Evolutionary conservation across 2,329 filamentous ascomycete species (phyloP).

Genomic region (Zymoseptoria ardabiliae): DNA sequence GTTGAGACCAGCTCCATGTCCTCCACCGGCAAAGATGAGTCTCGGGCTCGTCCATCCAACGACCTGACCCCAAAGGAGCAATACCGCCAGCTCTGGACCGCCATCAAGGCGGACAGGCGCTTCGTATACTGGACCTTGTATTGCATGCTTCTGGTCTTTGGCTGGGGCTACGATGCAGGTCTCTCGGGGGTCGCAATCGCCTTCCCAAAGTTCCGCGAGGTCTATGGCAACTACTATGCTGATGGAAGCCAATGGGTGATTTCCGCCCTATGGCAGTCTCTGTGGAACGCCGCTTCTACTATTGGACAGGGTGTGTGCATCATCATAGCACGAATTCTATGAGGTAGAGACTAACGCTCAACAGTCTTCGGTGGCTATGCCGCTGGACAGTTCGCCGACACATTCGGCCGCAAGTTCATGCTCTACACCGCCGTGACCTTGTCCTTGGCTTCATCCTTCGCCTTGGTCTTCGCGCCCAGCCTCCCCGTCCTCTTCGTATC

Average conservation of each 20-base stretch:
- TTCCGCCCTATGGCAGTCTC: constrained; percentile 33
- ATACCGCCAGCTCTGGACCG: constrained; percentile 20
- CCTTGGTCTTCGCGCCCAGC: constrained; percentile 23
- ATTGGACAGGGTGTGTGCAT: constrained; percentile 22
- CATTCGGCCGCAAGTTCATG: constrained; percentile 17
- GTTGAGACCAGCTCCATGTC: constrained; percentile 11
- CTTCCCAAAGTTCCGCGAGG: constrained; percentile 31
- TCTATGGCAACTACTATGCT: constrained; percentile 30
- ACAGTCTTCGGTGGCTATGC: constrained; percentile 18
- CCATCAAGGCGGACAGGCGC: constrained; percentile 21
- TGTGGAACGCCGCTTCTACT: constrained; percentile 34
- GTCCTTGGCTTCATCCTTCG: constrained; percentile 19
- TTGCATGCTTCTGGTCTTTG: constrained; percentile 28
- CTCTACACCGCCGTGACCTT: constrained; percentile 18
- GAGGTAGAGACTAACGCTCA: no score
- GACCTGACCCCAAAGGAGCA: constrained; percentile 18
- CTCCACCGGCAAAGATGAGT: constrained; percentile 2
- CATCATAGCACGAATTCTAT: no score
- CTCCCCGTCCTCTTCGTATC: constrained; percentile 26
- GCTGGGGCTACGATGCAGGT: constrained; percentile 33
- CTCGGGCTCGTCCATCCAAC: constrained; percentile 1
- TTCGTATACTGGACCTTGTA: constrained; percentile 21
- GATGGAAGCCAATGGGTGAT: constrained; percentile 24
- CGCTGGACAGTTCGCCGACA: constrained; percentile 23
- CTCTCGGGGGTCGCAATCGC: constrained; percentile 33